Evolutionary conservation across 2,329 filamentous ascomycete genomes (phyloP).

Genomic region (Pezicula rhizophila): DNA sequence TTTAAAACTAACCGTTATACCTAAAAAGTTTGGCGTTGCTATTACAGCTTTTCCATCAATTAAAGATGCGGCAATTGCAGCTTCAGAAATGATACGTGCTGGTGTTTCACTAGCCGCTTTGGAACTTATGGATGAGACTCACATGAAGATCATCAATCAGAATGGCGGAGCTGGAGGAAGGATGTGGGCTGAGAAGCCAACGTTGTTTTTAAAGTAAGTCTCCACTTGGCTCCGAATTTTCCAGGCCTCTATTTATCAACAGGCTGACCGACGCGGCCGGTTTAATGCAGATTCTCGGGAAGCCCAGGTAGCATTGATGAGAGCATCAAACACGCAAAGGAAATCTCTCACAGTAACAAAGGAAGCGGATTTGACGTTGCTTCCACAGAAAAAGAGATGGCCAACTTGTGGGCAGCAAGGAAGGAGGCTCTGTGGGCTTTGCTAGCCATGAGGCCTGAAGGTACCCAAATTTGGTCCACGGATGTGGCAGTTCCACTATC

Average conservation of each 20-base stretch:
- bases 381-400: conserved; percentile 59
- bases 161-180: conserved; percentile 59
- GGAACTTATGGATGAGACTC: conserved; percentile 82
- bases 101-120: conserved; percentile 22
- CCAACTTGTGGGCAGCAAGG: conserved; percentile 70
- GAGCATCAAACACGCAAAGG: conserved; percentile 62
- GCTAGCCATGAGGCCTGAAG: conserved; percentile 58
- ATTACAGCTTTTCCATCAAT: conserved; percentile 73
- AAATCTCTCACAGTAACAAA: conserved; percentile 57
- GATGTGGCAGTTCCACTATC: conserved; percentile 79
- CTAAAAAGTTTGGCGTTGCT: conserved; percentile 68
- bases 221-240: too few relatives aligned
- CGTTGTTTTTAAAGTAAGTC: conserved; percentile 77
- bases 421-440: conserved; percentile 80
- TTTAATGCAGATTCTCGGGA: too few relatives aligned
- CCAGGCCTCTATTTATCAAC: too few relatives aligned
- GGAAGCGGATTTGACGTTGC: conserved; percentile 70
- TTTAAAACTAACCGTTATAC: conserved; percentile 69
- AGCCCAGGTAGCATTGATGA: conserved; percentile 66
- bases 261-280: too few relatives aligned
- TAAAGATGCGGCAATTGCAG: conserved; percentile 65
- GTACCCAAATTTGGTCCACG: conserved; percentile 67
- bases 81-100: conserved; percentile 64
- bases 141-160: conserved; percentile 75
- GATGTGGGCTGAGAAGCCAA: conserved; percentile 67